Conservation (phyloP, 2,329 filamentous ascomycete species). For the Alternaria sp. region DNA sequence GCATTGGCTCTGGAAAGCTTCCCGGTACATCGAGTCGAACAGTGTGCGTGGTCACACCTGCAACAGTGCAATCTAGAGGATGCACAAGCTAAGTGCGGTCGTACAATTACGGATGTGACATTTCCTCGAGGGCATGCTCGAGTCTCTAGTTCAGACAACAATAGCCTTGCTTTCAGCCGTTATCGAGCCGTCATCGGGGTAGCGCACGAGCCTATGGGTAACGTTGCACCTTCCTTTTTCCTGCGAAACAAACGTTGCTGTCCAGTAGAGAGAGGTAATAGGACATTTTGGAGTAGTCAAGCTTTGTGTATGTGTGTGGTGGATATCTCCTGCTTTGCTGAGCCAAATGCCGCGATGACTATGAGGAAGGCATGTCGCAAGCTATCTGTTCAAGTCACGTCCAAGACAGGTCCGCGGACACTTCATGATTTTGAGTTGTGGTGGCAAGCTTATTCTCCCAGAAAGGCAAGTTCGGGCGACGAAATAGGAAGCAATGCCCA, state of each 20-base stretch:
- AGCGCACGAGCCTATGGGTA: constrained; percentile 9
- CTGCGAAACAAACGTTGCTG: neutral
- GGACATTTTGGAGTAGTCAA: neutral
- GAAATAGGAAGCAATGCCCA: constrained; percentile 32
- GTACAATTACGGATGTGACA: constrained; percentile 15
- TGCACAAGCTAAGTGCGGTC: constrained; percentile 2
- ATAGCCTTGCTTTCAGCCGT: constrained; percentile 6
- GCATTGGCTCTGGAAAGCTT: constrained; percentile 2
- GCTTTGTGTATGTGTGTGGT: neutral
- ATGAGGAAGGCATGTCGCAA: neutral
- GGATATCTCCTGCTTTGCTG: neutral
- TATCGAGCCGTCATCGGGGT: constrained; percentile 6
- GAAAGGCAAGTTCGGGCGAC: constrained; percentile 25
- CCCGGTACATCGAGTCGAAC: constrained; percentile 15
- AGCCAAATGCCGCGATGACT: neutral
- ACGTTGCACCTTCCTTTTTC: constrained; percentile 9
- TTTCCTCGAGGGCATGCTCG: constrained; percentile 15
- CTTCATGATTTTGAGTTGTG: constrained; percentile 6
- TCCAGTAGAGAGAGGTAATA: neutral
- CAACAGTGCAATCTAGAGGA: neutral
- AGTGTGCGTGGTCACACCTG: constrained; percentile 11
- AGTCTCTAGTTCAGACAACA: constrained; percentile 4
- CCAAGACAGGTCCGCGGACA: neutral
- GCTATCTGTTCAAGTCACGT: neutral
- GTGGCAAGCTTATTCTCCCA: constrained; percentile 24